Conservation (phyloP, 257 asterid genomes). For the Solanum sejunctum region DNA sequence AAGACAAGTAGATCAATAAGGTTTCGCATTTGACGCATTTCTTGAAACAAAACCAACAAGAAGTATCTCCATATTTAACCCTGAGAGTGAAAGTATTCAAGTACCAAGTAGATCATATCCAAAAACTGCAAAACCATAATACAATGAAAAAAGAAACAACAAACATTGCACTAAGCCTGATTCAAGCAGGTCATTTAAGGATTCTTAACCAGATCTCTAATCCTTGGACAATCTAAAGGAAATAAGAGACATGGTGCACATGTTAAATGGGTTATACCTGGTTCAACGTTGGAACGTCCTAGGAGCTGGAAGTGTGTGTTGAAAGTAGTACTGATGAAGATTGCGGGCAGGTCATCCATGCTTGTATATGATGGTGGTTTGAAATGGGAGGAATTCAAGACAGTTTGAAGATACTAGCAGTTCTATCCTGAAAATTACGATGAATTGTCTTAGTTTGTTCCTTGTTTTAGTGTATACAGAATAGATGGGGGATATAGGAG, state of each 20-base stretch:
- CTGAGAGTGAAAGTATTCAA: not conserved
- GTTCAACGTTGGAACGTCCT: no score
- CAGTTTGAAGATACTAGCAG: no score
- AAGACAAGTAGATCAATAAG: not conserved
- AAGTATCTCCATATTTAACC: not conserved
- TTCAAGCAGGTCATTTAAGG: not conserved
- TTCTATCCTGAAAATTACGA: no score
- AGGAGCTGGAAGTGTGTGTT: no score
- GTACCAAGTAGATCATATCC: not conserved
- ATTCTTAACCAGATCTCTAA: not conserved
- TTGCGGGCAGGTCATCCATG: no score
- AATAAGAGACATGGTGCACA: not conserved
- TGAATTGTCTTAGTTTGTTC: no score
- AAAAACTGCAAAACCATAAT: not conserved
- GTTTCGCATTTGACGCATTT: not conserved
- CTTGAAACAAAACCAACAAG: not conserved
- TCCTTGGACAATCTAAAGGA: not conserved
- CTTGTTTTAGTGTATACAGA: no score
- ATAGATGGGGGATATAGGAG: no score
- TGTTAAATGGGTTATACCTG: no score
- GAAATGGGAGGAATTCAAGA: no score
- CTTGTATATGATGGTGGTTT: no score
- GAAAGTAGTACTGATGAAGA: no score
- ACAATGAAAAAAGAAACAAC: not conserved
- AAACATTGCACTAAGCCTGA: not conserved